Evolutionary conservation across 2,329 filamentous ascomycete genomes (phyloP).

Genomic region (Pezicula rhizophila): DNA sequence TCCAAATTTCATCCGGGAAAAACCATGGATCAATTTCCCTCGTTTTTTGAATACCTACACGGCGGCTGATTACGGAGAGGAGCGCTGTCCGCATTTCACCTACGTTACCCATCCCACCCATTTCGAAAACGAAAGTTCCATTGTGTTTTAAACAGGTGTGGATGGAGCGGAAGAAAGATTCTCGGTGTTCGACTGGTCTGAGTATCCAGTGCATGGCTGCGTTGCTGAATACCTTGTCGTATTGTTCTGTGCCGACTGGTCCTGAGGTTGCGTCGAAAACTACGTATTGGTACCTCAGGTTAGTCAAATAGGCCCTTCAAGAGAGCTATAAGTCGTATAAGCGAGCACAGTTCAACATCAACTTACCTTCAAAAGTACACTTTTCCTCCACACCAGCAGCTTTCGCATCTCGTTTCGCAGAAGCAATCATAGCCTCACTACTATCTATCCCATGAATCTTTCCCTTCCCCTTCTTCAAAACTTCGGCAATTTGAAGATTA

Average conservation of each 20-base stretch:
- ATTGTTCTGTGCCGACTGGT: constrained; percentile 25
- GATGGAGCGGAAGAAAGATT: constrained; percentile 47
- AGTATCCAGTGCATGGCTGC: constrained; percentile 62
- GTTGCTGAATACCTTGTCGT: constrained; percentile 58
- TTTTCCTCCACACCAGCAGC: constrained; percentile 8
- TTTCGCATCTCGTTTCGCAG: constrained; percentile 36
- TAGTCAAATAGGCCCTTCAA: background rate
- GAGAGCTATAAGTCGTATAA: background rate
- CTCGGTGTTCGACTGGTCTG: constrained; percentile 32
- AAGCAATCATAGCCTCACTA: constrained; percentile 51
- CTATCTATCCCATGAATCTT: constrained; percentile 52
- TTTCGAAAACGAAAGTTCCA: constrained; percentile 61
- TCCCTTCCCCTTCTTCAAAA: constrained; percentile 39
- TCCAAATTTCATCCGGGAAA: constrained; percentile 61
- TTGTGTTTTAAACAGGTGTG: constrained; percentile 45
- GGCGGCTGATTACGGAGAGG: constrained; percentile 44
- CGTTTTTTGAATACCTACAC: constrained; percentile 43
- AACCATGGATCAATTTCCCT: constrained; percentile 59
- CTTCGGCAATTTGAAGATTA: constrained; percentile 45
- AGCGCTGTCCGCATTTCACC: constrained; percentile 55
- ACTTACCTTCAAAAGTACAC: constrained; percentile 22
- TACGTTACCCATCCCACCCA: constrained; percentile 66
- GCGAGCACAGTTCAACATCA: background rate
- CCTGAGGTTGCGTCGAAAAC: constrained; percentile 42
- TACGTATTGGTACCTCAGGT: constrained; percentile 15